Conservation (phyloP, 2,329 filamentous ascomycete genomes). For the Fusarium buharicum region DNA sequence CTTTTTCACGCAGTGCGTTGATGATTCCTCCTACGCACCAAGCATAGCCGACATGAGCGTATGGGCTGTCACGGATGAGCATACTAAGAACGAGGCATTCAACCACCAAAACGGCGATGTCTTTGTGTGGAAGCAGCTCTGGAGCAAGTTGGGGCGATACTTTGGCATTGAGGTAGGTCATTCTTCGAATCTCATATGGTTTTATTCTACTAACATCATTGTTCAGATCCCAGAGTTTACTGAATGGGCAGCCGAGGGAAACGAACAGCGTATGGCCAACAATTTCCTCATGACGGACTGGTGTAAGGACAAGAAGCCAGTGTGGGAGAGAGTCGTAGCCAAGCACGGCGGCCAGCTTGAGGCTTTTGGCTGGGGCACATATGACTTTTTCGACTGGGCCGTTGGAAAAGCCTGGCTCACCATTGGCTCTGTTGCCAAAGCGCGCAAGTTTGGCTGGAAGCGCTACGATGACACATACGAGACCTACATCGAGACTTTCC, state of each 20-base stretch:
- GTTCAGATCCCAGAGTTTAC: constrained; percentile 17
- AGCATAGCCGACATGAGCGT: constrained; percentile 16
- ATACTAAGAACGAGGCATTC: constrained; percentile 26
- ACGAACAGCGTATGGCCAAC: constrained; percentile 27
- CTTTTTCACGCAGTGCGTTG: constrained; percentile 22
- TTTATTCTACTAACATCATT: background rate
- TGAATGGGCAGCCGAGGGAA: constrained; percentile 27
- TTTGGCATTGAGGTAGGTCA: constrained; percentile 18
- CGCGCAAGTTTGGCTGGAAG: constrained; percentile 36
- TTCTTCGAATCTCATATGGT: background rate
- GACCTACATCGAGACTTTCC: constrained; percentile 31
- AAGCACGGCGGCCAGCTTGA: constrained; percentile 28
- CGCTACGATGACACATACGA: constrained; percentile 34
- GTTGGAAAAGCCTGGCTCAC: constrained; percentile 36
- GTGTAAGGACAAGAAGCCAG: constrained; percentile 29
- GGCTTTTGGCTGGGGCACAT: constrained; percentile 34
- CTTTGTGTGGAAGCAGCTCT: constrained; percentile 28
- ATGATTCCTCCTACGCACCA: constrained; percentile 30
- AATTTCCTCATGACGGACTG: constrained; percentile 34
- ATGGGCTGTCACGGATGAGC: constrained; percentile 8
- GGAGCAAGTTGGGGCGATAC: constrained; percentile 1
- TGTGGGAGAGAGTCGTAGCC: constrained; percentile 30
- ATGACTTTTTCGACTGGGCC: constrained; percentile 38
- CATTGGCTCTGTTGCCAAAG: constrained; percentile 22
- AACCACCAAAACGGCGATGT: constrained; percentile 30